phyloP scores from a whole-genome alignment of 768 basidiomycete genomes.

The Gautieria morchelliformis region DNA sequence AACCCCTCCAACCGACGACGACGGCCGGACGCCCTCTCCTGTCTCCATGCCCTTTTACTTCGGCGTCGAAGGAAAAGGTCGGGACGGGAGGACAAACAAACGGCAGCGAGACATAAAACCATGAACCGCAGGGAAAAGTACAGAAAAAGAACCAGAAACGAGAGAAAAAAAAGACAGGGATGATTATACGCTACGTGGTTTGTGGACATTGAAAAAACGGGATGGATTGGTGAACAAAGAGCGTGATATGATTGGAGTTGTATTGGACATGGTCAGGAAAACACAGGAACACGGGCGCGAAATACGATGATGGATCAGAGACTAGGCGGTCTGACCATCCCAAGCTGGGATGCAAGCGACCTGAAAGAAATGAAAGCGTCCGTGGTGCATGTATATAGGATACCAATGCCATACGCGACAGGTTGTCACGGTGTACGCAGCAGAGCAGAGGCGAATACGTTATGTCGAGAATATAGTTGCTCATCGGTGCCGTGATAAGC shows the following conservation, averaged over 20 bases:
- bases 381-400: background rate
- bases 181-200: background rate
- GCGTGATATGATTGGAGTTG: background rate
- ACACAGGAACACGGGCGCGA: background rate
- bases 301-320: background rate
- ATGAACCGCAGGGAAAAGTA: background rate
- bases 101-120: background rate
- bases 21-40: slow-evolving; percentile 1
- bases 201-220: background rate
- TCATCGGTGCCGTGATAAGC: background rate
- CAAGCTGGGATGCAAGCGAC: background rate
- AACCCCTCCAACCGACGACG: background rate
- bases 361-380: slow-evolving; percentile 3
- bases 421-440: background rate
- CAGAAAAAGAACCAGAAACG: background rate
- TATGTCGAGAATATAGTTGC: background rate
- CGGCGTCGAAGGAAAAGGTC: background rate
- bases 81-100: slow-evolving; percentile 6
- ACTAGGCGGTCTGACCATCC: background rate
- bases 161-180: background rate
- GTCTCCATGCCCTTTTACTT: background rate
- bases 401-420: background rate
- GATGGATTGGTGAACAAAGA: background rate
- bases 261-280: background rate
- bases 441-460: background rate